These are phyloP conservation scores for Aphanoascus verrucosus DNA, from an alignment of 2,329 filamentous ascomycete genomes.

Conservation along the genomic window DNA sequence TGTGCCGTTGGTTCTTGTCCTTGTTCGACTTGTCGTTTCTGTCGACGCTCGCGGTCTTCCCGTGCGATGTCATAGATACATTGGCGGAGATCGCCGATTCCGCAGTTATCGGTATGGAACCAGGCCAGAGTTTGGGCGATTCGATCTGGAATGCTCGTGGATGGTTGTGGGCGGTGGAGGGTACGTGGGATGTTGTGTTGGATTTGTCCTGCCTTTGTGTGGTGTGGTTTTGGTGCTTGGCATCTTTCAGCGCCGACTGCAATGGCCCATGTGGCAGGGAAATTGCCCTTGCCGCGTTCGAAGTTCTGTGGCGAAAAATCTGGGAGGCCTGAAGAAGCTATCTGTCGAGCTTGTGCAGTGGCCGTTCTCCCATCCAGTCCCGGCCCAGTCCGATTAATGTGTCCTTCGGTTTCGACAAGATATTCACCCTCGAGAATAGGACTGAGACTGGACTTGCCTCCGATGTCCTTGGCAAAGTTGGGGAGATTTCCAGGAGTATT, in stretches of 20 bases:
- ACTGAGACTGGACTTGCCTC: no score
- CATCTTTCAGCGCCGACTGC: neutral
- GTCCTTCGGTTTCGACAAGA: no score
- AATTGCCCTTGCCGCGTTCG: no score
- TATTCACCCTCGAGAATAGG: no score
- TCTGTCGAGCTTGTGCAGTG: no score
- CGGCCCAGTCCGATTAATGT: no score
- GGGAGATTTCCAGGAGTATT: no score
- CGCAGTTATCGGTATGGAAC: constrained; percentile 13
- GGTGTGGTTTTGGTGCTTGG: neutral
- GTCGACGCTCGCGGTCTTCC: constrained; percentile 4
- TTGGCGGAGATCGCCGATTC: constrained; percentile 9
- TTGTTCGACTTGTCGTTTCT: neutral
- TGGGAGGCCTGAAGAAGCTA: no score
- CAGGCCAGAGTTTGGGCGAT: constrained; percentile 13
- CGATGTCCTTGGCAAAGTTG: no score
- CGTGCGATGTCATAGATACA: constrained; percentile 9
- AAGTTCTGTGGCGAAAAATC: no score
- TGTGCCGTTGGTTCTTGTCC: neutral
- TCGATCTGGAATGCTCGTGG: neutral
- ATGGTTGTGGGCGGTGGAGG: neutral
- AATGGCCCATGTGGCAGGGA: no score
- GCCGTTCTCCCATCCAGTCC: no score
- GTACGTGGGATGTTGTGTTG: neutral
- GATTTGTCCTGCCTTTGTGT: neutral